A percentile compares a stretch with the other conserved stretches of the same genome.
Evolutionary conservation across 2,329 filamentous ascomycete species (phyloP).

Genomic region (Mycosphaerella arachidis): DNA sequence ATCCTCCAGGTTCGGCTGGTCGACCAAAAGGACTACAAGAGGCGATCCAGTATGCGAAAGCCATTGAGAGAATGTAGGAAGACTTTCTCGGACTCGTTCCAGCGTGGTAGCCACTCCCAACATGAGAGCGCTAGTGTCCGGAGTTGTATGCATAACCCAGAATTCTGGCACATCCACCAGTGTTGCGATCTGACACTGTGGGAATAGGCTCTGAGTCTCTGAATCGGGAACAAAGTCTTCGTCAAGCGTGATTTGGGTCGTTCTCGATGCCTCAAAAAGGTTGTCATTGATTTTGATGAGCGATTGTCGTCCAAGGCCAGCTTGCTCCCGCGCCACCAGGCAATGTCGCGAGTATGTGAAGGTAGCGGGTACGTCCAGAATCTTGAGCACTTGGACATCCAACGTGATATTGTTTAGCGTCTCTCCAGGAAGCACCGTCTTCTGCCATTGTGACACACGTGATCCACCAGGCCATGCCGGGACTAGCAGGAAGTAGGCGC

Average conservation of each 20-base stretch:
- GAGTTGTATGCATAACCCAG: slow-evolving; percentile 6
- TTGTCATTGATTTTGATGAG: slow-evolving; percentile 12
- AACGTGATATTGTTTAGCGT: slow-evolving; percentile 15
- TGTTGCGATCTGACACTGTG: slow-evolving; percentile 14
- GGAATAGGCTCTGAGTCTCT: slow-evolving; percentile 11
- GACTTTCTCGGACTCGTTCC: slow-evolving; percentile 19
- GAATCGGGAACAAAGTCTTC: slow-evolving; percentile 8
- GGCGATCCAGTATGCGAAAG: slow-evolving; percentile 23
- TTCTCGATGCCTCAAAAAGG: slow-evolving; percentile 1
- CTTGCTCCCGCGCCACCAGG: slow-evolving; percentile 13
- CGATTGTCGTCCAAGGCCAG: slow-evolving; percentile 12
- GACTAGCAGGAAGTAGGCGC: slow-evolving; percentile 16
- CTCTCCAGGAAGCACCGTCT: slow-evolving; percentile 5
- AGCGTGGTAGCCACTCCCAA: slow-evolving; percentile 25
- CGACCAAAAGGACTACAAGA: slow-evolving; percentile 24
- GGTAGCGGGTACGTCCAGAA: slow-evolving; percentile 12
- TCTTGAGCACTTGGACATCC: slow-evolving; percentile 20
- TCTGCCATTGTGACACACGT: slow-evolving; percentile 11
- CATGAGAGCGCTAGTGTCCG: slow-evolving; percentile 20
- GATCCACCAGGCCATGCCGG: slow-evolving; percentile 4
- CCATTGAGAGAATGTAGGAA: slow-evolving; percentile 25
- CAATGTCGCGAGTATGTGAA: slow-evolving; percentile 22
- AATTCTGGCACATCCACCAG: slow-evolving; percentile 20
- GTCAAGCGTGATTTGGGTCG: slow-evolving; percentile 13
- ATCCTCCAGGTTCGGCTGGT: slow-evolving; percentile 18